Percentiles rank a stretch among this genome's conserved stretches.
Evolutionary conservation across 2,329 filamentous ascomycete genomes (phyloP).

Genomic region (Leptographium lundbergii): DNA sequence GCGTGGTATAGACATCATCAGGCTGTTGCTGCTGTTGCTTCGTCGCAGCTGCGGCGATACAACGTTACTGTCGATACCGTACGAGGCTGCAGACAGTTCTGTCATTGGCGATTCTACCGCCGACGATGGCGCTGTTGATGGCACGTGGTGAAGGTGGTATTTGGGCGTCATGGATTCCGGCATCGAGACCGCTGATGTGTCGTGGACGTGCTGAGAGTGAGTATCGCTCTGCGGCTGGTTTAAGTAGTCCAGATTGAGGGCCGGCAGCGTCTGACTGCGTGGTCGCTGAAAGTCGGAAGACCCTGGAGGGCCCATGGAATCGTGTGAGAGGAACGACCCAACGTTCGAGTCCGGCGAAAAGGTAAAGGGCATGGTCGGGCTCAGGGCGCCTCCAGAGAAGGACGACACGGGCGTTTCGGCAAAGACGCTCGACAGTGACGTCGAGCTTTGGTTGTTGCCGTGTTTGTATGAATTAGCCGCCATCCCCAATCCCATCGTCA

Average conservation of each 20-base stretch:
- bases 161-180: background rate
- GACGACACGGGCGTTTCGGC: conserved; percentile 51
- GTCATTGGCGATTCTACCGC: conserved; percentile 38
- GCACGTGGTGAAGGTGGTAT: conserved; percentile 21
- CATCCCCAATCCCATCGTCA: conserved; percentile 18
- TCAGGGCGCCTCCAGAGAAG: conserved; percentile 60
- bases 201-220: conserved; percentile 43
- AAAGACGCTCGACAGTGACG: conserved; percentile 55
- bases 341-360: conserved; percentile 64
- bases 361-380: conserved; percentile 59
- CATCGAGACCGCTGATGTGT: conserved; percentile 29
- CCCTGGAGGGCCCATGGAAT: conserved; percentile 25
- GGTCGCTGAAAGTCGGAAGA: conserved; percentile 54
- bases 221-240: conserved; percentile 26
- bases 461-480: conserved; percentile 38
- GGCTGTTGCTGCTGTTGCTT: conserved; percentile 37
- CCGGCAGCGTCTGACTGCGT: conserved; percentile 79
- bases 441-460: conserved; percentile 53
- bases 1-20: conserved; percentile 18
- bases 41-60: conserved; percentile 33
- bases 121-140: conserved; percentile 36
- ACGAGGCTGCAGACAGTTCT: conserved; percentile 30
- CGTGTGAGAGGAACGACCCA: conserved; percentile 45
- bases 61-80: conserved; percentile 23
- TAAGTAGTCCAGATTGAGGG: conserved; percentile 49